phyloP scores from a whole-genome alignment of 805 yeast genomes.

The Nakazawaea wyomingensis region DNA sequence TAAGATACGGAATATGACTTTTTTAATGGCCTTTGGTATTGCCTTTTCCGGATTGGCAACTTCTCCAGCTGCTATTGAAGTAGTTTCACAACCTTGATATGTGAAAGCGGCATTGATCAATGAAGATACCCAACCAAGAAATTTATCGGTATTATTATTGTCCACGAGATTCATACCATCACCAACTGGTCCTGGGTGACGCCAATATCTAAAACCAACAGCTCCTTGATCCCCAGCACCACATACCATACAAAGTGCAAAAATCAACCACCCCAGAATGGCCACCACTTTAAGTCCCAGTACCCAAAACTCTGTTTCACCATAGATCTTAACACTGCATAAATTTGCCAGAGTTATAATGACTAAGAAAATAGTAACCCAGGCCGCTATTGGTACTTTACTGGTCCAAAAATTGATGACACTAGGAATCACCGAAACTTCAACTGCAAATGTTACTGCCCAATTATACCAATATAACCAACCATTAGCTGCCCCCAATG shows the following conservation, averaged over 20 bases:
- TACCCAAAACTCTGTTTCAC: conserved; percentile 74
- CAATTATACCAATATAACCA: conserved; percentile 76
- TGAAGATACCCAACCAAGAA: conserved; percentile 67
- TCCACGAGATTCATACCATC: conserved; percentile 46
- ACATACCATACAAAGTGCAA: conserved; percentile 65
- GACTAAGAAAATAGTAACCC: conserved; percentile 66
- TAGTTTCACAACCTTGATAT: conserved; percentile 73
- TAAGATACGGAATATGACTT: conserved; percentile 60
- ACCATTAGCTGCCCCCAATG: conserved; percentile 68
- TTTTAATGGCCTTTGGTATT: conserved; percentile 67
- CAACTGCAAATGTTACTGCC: conserved; percentile 73
- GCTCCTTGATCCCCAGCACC: conserved; percentile 70
- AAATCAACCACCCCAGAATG: conserved; percentile 64
- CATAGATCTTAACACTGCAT: conserved; percentile 65
- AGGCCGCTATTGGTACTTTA: conserved; percentile 65
- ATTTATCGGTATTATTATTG: conserved; percentile 49
- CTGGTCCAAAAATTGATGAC: conserved; percentile 60
- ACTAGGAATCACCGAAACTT: conserved; percentile 67
- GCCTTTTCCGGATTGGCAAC: conserved; percentile 62
- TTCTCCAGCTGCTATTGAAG: conserved; percentile 75
- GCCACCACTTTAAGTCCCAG: conserved; percentile 64
- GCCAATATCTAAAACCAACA: conserved; percentile 77
- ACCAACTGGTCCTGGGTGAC: conserved; percentile 75
- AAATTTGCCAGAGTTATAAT: conserved; percentile 48
- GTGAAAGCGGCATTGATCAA: conserved; percentile 72